phyloP scores from a whole-genome alignment of 2,329 filamentous ascomycete species.

The Colletotrichum coccodes region DNA sequence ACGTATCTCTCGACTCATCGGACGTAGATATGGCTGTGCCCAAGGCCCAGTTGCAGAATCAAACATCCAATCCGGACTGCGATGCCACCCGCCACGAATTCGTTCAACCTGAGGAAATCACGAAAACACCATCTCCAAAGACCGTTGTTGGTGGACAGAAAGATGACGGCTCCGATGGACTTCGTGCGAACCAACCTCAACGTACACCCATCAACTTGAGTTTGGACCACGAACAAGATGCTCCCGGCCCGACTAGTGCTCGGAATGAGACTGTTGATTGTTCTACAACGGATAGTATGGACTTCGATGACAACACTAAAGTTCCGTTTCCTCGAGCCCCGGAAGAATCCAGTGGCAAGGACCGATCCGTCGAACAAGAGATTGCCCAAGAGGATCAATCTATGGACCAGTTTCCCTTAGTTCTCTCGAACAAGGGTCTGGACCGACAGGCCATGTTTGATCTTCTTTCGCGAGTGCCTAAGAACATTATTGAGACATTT shows the following conservation, averaged over 20 bases:
- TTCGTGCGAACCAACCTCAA: not conserved
- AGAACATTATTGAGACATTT: conserved; percentile 44
- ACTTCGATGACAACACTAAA: not conserved
- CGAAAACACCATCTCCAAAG: conserved; percentile 7
- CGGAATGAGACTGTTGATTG: not conserved
- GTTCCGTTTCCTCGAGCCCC: not conserved
- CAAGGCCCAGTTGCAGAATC: not conserved
- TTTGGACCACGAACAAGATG: not conserved
- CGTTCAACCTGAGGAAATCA: conserved; percentile 16
- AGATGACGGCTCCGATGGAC: not conserved
- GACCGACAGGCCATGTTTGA: conserved; percentile 25
- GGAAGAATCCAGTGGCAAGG: not conserved
- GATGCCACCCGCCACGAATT: not conserved
- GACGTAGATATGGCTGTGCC: not conserved
- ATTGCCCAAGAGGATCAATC: not conserved
- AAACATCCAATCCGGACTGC: not conserved
- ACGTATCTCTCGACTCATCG: not conserved
- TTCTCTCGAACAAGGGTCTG: not conserved
- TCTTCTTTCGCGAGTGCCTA: conserved; percentile 42
- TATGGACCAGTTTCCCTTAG: not conserved
- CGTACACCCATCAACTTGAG: not conserved
- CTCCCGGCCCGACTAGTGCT: not conserved
- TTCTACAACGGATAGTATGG: not conserved
- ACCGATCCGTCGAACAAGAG: not conserved
- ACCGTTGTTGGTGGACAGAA: not conserved